Evolutionary conservation across 1,139 yeast genomes (phyloP), one percentile per base, ranked within the genome.

Genomic region (Pichia terricola): DNA sequence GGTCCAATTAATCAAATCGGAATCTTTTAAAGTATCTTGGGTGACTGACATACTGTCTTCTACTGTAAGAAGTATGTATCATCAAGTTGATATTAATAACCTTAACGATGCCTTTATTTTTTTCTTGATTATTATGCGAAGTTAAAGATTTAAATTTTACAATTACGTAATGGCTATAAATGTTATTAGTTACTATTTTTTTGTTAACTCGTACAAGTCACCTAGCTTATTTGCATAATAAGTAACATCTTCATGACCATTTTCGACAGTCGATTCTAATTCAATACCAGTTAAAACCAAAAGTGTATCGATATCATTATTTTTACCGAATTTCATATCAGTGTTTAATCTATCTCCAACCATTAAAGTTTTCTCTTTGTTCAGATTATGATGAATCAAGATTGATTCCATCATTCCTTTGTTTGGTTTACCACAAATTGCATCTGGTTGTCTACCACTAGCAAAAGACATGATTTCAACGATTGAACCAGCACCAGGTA

Each of bases 401-500:
- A 91, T 85, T 27, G 95, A 81, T 59, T 87, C 85, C 81, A 91
- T 76, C 96, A 91, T 89, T 42, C 83, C 81, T 53, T 76, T 79
- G 46, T 82, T 80, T 22, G 98, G 98, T 61, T 91, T 91, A 42
- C 98, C 98, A 56, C 96, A 83, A 30, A 53, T 81, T 26, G 75
- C 70, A 28, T 46, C 48, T 2, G 89, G 88, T 51, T 75, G 66
- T 53, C 96, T 73, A 10, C 89, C 91, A 38, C 87, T 69, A 16
- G 94, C 81, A 52, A 67, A 79, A 4, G 84, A 75, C n/a, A 87
- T 78, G 0, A 89, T 73, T 51, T 87, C 86, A 41, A 91, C 82
- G 52, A 87, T 77, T 3, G 96, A 81, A 1, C 98, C 98, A 1
- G 98, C 97, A 26, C 98, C 98, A 28, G 96, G 94, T 43, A 91